Evolutionary conservation across 2,329 filamentous ascomycete species (phyloP).

Genomic region (Pleurostoma richardsiae): DNA sequence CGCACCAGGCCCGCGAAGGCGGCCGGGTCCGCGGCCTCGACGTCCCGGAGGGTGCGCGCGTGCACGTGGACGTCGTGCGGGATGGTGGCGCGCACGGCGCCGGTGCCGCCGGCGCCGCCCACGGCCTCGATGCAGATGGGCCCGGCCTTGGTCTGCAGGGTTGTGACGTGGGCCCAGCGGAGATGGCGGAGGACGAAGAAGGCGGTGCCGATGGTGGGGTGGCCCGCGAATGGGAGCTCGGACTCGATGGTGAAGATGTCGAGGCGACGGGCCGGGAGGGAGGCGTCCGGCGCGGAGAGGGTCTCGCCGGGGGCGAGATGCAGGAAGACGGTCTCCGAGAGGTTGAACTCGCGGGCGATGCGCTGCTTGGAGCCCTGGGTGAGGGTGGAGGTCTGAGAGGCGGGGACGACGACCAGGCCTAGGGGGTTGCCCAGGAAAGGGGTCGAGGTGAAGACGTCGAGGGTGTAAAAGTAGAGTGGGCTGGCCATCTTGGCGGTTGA

Average conservation of each 20-base stretch:
- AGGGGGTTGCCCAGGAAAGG: constrained; percentile 55
- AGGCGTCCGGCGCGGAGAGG: constrained; percentile 11
- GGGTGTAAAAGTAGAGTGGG: constrained; percentile 40
- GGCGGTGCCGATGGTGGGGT: constrained; percentile 55
- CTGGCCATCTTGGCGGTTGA: background rate
- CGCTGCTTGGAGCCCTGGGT: constrained; percentile 49
- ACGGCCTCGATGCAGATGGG: constrained; percentile 39
- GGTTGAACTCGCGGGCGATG: constrained; percentile 59
- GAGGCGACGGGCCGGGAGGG: constrained; percentile 33
- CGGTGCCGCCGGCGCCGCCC: constrained; percentile 22
- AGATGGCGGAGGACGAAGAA: constrained; percentile 36
- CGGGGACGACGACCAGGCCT: constrained; percentile 51
- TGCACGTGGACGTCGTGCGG: constrained; percentile 66
- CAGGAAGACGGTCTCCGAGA: constrained; percentile 60
- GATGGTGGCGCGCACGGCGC: constrained; percentile 55
- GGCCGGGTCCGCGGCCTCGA: constrained; percentile 19
- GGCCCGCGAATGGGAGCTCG: constrained; percentile 58
- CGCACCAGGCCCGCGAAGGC: constrained; percentile 15
- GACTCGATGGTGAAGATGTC: constrained; percentile 53
- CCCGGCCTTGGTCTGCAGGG: constrained; percentile 51
- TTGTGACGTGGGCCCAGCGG: constrained; percentile 26
- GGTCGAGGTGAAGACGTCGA: constrained; percentile 53
- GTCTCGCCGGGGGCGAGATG: constrained; percentile 34
- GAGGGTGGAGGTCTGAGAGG: constrained; percentile 27
- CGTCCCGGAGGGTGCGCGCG: constrained; percentile 27